phyloP scores from a whole-genome alignment of 495 filamentous ascomycete species.

The Xylaria telfairii region DNA sequence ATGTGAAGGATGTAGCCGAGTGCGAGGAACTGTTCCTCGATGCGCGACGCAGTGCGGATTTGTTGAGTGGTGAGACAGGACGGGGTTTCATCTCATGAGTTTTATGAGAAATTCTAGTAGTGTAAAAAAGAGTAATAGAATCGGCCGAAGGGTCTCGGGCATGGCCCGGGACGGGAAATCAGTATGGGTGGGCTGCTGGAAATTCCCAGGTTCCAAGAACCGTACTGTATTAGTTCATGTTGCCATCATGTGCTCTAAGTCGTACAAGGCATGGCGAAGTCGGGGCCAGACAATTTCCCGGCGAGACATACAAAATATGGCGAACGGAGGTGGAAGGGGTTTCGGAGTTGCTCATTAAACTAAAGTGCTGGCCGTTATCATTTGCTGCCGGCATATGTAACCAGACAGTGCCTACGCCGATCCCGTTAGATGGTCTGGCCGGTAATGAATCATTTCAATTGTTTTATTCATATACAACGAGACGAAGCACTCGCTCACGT shows the following conservation, averaged over 20 bases:
- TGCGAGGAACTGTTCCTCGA: constrained; percentile 91
- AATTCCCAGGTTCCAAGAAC: neutral
- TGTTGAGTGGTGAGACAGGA: constrained; percentile 69
- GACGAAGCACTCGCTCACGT: neutral
- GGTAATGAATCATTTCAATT: neutral
- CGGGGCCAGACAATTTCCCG: constrained; percentile 17
- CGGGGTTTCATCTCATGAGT: constrained; percentile 63
- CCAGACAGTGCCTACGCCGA: neutral
- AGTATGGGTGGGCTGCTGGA: neutral
- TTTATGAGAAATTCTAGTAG: constrained; percentile 22
- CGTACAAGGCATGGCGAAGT: constrained; percentile 21
- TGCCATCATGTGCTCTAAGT: neutral
- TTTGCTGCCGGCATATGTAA: constrained; percentile 1
- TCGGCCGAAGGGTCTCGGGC: neutral
- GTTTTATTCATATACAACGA: neutral
- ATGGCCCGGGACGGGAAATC: neutral
- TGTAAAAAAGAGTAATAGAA: constrained; percentile 23
- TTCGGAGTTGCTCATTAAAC: constrained; percentile 26
- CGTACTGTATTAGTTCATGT: constrained; percentile 6
- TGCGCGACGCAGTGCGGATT: constrained; percentile 78
- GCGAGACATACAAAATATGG: constrained; percentile 18
- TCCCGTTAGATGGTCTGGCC: neutral
- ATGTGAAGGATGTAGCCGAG: constrained; percentile 83
- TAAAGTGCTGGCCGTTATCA: neutral
- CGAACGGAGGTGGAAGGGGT: constrained; percentile 24